Base-by-base conservation (phyloP, 768 basidiomycete genomes). In the Suillus fuscotomentosus region DNA sequence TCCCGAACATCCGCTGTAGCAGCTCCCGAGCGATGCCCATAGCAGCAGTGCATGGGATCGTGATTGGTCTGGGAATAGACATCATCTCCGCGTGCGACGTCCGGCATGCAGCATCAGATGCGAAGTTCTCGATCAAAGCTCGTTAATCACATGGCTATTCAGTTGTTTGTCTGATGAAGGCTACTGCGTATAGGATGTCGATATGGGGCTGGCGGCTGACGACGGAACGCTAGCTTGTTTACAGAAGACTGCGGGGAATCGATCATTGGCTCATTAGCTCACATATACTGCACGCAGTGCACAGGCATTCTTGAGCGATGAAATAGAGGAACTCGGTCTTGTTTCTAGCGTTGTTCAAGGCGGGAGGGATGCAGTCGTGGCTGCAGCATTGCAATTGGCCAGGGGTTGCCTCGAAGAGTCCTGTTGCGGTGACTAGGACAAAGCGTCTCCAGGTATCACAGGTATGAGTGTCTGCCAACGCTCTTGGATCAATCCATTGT, bases 141-240 rank as follows among this genome's bases (percentile, higher is more conserved):
- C 57, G 81, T 65, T 2, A 55, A 31, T 45, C 51, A 27, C 17
- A 36, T 24, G 42, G 14, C n/a, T 56, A 1, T 22, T 20, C 15
- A 22, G 45, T 63, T 57, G 10, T 48, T 54, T 67, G 31, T 48
- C 20, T 59, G 50, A 63, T 17, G 31, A 57, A 31, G n/a, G 10
- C 24, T 47, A n/a, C 41, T 27, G 11, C 14, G 39, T 34, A 13
- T 51, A 94, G 92, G 92, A 96, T 81, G 88, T 94, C 3, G 91
- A 95, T 70, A 83, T 95, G 31, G 94, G 91, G 0, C 80, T 97
- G 1, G 94, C 95, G 2, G 89, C 95, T 0, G 95, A 96, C 71
- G 88, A 95, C 48, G 95, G 95, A 0, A 88, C 92, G 0, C 84
- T 97, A 8, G 91, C 95, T 2, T 87, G 88, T 60, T 79, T 96